phyloP scores from a whole-genome alignment of 495 filamentous ascomycete species.

The Umbilicaria muhlenbergii region DNA sequence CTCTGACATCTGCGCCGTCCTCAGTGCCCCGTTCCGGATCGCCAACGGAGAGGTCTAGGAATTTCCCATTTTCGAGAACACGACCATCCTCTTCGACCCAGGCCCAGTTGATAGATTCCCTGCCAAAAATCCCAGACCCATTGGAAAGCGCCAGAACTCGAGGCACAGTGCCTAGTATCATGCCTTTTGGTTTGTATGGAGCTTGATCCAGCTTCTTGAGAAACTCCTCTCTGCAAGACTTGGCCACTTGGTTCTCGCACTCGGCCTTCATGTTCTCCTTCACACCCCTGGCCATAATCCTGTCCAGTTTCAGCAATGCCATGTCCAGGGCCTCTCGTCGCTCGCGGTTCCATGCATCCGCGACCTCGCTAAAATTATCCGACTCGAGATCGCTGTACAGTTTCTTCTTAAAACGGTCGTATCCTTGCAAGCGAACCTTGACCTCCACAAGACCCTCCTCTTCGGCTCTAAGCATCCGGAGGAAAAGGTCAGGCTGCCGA shows the following conservation, averaged over 20 bases:
- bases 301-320: slow-evolving; percentile 68
- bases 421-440: slow-evolving; percentile 55
- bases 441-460: slow-evolving; percentile 84
- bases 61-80: slow-evolving; percentile 75
- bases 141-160: slow-evolving; percentile 76
- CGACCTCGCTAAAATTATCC: slow-evolving; percentile 86
- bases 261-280: slow-evolving; percentile 84
- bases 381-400: slow-evolving; percentile 74
- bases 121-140: slow-evolving; percentile 51
- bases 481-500: slow-evolving; percentile 66
- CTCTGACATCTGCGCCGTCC: slow-evolving; percentile 44
- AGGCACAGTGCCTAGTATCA: slow-evolving; percentile 74
- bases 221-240: slow-evolving; percentile 69
- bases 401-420: slow-evolving; percentile 52
- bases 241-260: slow-evolving; percentile 78
- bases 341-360: slow-evolving; percentile 86
- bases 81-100: slow-evolving; percentile 88
- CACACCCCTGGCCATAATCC: slow-evolving; percentile 70
- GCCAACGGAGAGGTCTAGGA: slow-evolving; percentile 54
- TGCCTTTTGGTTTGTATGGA: slow-evolving; percentile 88
- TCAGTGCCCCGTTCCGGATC: slow-evolving; percentile 48
- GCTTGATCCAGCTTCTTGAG: slow-evolving; percentile 84
- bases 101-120: slow-evolving; percentile 75
- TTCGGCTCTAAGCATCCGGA: slow-evolving; percentile 94
- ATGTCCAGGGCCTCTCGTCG: slow-evolving; percentile 70